Base-by-base conservation (phyloP, 2,329 filamentous ascomycete species). In the Nannizziopsis arthrosporioides region DNA sequence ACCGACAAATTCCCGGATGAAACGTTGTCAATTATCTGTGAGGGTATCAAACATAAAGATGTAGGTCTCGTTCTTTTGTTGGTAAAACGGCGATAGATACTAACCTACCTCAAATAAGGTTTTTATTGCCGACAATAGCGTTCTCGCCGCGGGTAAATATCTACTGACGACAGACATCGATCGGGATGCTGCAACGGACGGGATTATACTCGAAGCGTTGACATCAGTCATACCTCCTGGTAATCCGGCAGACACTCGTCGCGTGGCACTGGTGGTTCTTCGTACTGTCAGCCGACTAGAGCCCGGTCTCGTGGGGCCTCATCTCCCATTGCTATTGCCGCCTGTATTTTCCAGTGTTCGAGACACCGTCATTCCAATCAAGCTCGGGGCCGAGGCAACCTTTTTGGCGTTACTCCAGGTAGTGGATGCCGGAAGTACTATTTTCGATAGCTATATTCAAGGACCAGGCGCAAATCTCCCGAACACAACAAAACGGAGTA, bases 391-490 rank as follows among this genome's bases (percentile, higher is more conserved):
- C 1, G 92, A 98, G 68, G 90, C 89, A 10, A 88, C 90, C 0
- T 96, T 98, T 67, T 76, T 98, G 48, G 80, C 87, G 43, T 74
- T 96, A 3, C 96, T 98, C 70, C 81, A 79, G 38, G 89, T 96
- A 1, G 86, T 89, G 1, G 86, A 94, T 39, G 83, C 89, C 54
- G 92, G 95, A 61, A 76, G 74, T 51, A 81, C 78, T 53, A 80
- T 95, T 15, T 96, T 95, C 63, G 89, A 95, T 58, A 89, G 89
- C 68, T 96, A 88, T 67, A 81, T 95, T 71, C 73, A 77, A 8
- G 80, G 81, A 0, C 73, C 81, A 1, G 78, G 77, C 5, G 76
- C 77, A 44, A 77, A 79, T 2, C 67, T 95, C 51, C 74, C 81
- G 7, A 68, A 85, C 0, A 82, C 78, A 36, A 80, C 80, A 14